Evolutionary conservation across 306 rosid species (phyloP).

Genomic region (Casuarina equisetifolia): DNA sequence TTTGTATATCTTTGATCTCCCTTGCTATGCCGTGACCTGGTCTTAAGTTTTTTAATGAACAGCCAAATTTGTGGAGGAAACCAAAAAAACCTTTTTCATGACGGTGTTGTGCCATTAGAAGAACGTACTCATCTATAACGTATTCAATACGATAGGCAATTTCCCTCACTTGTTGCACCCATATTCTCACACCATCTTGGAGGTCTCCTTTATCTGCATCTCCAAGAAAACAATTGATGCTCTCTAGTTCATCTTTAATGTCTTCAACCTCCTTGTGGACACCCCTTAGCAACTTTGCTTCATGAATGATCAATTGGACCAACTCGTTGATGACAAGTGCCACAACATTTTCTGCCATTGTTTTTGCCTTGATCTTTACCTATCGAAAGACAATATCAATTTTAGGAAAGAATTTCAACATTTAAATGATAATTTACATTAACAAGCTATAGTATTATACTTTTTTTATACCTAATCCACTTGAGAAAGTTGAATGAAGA

Average conservation of each 20-base stretch:
- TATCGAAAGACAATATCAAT: neutral
- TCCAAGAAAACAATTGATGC: constrained; percentile 4
- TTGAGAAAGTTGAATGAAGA: neutral
- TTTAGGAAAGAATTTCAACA: no score
- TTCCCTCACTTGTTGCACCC: constrained; percentile 11
- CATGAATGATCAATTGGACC: constrained; percentile 6
- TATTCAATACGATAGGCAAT: constrained; percentile 10
- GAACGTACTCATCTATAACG: constrained; percentile 1
- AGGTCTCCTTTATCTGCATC: neutral
- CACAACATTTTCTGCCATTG: constrained; percentile 11
- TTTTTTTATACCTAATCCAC: no score
- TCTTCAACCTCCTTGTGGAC: neutral
- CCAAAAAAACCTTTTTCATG: neutral
- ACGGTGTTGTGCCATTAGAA: neutral
- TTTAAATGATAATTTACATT: no score
- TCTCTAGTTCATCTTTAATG: constrained; percentile 5
- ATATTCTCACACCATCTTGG: neutral
- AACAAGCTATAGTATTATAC: no score
- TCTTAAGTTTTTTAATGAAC: neutral
- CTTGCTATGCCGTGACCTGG: constrained; percentile 1
- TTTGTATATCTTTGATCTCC: neutral
- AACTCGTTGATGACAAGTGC: neutral
- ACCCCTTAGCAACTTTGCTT: neutral
- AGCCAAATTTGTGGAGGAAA: neutral
- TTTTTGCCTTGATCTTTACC: neutral